These are phyloP conservation scores for Microdochium bolleyi DNA, from an alignment of 2,329 filamentous ascomycete genomes.

Conservation along the genomic window DNA sequence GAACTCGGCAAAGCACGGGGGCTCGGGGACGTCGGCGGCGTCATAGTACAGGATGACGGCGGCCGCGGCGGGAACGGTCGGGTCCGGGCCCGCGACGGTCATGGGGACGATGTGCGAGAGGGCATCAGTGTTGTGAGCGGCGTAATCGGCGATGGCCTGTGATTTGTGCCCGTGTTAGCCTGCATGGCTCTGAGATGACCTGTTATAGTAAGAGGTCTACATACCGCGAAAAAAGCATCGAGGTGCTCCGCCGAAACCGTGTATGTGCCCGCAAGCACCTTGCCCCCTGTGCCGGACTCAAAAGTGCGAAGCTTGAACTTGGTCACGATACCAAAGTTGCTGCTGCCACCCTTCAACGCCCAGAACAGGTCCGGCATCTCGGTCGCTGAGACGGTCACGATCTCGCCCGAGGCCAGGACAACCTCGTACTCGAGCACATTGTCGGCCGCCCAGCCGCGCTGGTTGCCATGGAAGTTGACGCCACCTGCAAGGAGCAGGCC, in stretches of 20 bases:
- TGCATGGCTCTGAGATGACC: background rate
- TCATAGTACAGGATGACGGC: conserved; percentile 28
- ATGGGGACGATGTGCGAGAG: conserved; percentile 13
- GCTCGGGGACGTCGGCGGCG: conserved; percentile 17
- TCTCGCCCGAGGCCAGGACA: conserved; percentile 34
- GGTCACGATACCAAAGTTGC: conserved; percentile 40
- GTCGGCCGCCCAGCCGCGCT: conserved; percentile 36
- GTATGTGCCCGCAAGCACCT: conserved; percentile 11
- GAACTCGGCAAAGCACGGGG: conserved; percentile 23
- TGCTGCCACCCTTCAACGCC: conserved; percentile 41
- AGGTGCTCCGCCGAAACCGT: conserved; percentile 10
- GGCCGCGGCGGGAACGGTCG: conserved; percentile 12
- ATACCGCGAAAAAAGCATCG: conserved; percentile 9
- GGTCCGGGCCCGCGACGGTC: conserved; percentile 10
- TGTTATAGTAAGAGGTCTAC: background rate
- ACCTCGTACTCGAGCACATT: conserved; percentile 36
- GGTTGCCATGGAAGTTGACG: conserved; percentile 34
- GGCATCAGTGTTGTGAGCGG: conserved; percentile 11
- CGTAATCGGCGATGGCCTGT: conserved; percentile 12
- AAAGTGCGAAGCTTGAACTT: conserved; percentile 16
- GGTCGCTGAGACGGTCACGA: conserved; percentile 29
- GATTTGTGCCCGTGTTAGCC: background rate
- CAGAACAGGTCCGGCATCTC: conserved; percentile 35
- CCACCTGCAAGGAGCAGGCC: conserved; percentile 40
- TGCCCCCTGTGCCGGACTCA: conserved; percentile 1